Evolutionary conservation across 768 basidiomycete genomes (phyloP), one percentile per base, ranked within the genome.

Genomic region (Lyophyllum semitale): DNA sequence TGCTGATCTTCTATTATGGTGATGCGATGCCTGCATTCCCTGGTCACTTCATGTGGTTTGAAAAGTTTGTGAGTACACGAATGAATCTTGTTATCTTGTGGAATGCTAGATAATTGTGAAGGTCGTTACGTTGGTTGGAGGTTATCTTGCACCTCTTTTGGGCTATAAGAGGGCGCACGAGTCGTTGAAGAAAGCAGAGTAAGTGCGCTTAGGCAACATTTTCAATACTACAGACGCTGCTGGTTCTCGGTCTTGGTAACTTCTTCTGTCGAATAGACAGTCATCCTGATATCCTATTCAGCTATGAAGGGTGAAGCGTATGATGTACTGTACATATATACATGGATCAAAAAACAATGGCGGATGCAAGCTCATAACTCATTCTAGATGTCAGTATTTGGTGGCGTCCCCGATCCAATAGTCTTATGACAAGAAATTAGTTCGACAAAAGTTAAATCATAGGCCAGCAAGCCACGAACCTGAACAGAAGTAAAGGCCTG

Each of bases 121-220:
- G 68, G 58, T 69, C 45, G 66, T 71, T 12, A 60, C 61, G 17
- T 26, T 71, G n/a, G 4, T 71, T 12, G 68, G 69, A 40, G 61
- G 60, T 15, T 68, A 68, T 26, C 23, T 55, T 38, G 53, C 58
- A 6, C 49, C 53, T 15, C 32, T 59, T 22, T 13, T 55, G 20
- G 58, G 58, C 8, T 42, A 51, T 17, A 26, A 37, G 22, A 50
- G 45, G 48, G 4, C n/a, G 5, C 32, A 33, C 22, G 32, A 12
- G 15, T 40, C 42, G 0, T 22, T 54, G 27, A 54, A 58, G 17
- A 54, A 46, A 26, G n/a, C 22, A 26, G 23, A 51, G 2, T 56
- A 27, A 33, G n/a, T n/a, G n/a, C n/a, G n/a, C n/a, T n/a, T n/a
- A n/a, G n/a, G n/a, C n/a, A n/a, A n/a, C n/a, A n/a, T n/a, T n/a